Conservation (phyloP, 2,329 filamentous ascomycete genomes). For the Eutypa lata region DNA sequence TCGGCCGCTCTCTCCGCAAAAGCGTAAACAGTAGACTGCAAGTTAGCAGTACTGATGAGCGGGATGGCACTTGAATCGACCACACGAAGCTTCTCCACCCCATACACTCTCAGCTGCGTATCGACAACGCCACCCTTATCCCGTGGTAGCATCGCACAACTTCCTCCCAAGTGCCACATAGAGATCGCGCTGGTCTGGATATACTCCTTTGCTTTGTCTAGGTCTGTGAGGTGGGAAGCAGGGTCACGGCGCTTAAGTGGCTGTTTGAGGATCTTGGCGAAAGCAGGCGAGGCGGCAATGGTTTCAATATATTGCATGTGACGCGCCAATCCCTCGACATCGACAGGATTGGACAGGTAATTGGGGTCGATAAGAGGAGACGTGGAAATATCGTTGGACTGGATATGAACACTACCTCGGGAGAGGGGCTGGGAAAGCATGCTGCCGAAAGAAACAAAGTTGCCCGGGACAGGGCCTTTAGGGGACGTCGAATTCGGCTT, state of each 20-base stretch:
- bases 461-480: neutral
- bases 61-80: conserved; percentile 34
- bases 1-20: conserved; percentile 30
- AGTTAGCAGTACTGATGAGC: conserved; percentile 29
- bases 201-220: conserved; percentile 10
- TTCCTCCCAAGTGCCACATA: conserved; percentile 18
- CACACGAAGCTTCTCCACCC: conserved; percentile 29
- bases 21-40: conserved; percentile 27
- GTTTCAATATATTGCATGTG: conserved; percentile 9
- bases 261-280: conserved; percentile 11
- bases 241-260: conserved; percentile 4
- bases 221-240: neutral
- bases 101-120: conserved; percentile 29
- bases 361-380: conserved; percentile 6
- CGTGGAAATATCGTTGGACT: neutral
- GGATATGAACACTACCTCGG: conserved; percentile 12
- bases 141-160: conserved; percentile 29
- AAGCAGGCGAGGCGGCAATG: conserved; percentile 5
- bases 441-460: conserved; percentile 2
- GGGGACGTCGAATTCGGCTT: conserved; percentile 1
- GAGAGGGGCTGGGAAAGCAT: conserved; percentile 12
- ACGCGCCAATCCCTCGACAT: conserved; percentile 7
- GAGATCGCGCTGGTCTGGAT: conserved; percentile 10
- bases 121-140: conserved; percentile 33
- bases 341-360: conserved; percentile 8